Conservation (phyloP, 2,329 filamentous ascomycete genomes). For the Calonectria henricotiae region DNA sequence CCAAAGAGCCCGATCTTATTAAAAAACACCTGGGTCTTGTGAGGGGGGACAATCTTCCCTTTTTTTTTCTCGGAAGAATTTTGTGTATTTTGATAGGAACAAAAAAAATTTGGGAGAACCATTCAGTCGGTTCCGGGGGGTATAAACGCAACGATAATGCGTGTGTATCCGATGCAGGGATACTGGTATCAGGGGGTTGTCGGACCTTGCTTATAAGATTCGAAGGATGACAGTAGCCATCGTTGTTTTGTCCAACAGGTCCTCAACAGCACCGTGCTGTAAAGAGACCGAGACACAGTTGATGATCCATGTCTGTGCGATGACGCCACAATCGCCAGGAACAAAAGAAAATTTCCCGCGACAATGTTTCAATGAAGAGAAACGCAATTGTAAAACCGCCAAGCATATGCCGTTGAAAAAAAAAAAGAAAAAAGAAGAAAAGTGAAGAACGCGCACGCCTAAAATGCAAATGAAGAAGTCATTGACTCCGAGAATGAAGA, state of each 20-base stretch:
- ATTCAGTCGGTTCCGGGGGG: slow-evolving; percentile 43
- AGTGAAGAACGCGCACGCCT: slow-evolving; percentile 47
- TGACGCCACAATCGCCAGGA: slow-evolving; percentile 43
- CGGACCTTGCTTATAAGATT: slow-evolving; percentile 40
- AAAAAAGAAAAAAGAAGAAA: not conserved
- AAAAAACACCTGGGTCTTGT: slow-evolving; percentile 44
- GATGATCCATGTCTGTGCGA: slow-evolving; percentile 45
- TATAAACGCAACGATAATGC: slow-evolving; percentile 53
- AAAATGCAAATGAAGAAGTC: slow-evolving; percentile 45
- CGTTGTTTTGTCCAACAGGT: slow-evolving; percentile 37
- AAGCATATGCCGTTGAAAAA: slow-evolving; percentile 33
- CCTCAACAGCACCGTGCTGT: slow-evolving; percentile 25
- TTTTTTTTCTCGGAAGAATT: slow-evolving; percentile 29
- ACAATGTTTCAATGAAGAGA: slow-evolving; percentile 42
- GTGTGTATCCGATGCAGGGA: slow-evolving; percentile 48
- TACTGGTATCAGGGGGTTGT: slow-evolving; percentile 52
- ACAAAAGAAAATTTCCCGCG: slow-evolving; percentile 41
- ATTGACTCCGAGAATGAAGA: slow-evolving; percentile 35
- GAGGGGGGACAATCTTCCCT: slow-evolving; percentile 47
- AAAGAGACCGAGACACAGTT: slow-evolving; percentile 46
- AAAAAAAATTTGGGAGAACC: slow-evolving; percentile 44
- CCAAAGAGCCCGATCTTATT: slow-evolving; percentile 43
- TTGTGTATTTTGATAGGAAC: slow-evolving; percentile 40
- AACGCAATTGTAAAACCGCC: slow-evolving; percentile 16
- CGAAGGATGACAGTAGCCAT: slow-evolving; percentile 40